A percentile compares a stretch with the other conserved stretches of the same genome.
phyloP scores from a whole-genome alignment of 495 filamentous ascomycete species.

The Lasiosphaeria miniovina region DNA sequence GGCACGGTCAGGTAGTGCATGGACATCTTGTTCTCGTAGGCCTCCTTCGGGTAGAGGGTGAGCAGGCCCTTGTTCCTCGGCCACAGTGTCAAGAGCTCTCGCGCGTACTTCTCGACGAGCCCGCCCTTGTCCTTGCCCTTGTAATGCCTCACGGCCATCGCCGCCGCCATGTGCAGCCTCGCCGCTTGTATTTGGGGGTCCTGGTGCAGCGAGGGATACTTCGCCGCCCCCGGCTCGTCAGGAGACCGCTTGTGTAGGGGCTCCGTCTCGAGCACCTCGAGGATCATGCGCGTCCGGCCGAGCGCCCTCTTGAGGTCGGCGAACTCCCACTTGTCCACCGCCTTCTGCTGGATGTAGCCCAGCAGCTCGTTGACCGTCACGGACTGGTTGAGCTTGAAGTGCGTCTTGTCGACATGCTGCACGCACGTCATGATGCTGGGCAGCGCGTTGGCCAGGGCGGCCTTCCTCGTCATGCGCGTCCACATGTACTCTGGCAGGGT shows the following conservation, averaged over 20 bases:
- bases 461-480: slow-evolving; percentile 42
- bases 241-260: slow-evolving; percentile 33
- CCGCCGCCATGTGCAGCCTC: slow-evolving; percentile 40
- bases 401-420: slow-evolving; percentile 45
- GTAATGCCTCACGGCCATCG: slow-evolving; percentile 24
- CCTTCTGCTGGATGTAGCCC: slow-evolving; percentile 47
- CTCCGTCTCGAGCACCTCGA: slow-evolving; percentile 50
- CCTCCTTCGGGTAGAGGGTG: slow-evolving; percentile 29
- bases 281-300: slow-evolving; percentile 45
- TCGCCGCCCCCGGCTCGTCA: slow-evolving; percentile 2
- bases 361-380: slow-evolving; percentile 48
- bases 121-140: slow-evolving; percentile 25
- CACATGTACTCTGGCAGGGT: slow-evolving; percentile 28
- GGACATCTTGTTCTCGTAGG: slow-evolving; percentile 15
- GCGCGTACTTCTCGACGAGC: slow-evolving; percentile 32
- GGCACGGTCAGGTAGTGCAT: slow-evolving; percentile 28
- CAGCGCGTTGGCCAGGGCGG: slow-evolving; percentile 38
- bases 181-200: slow-evolving; percentile 40
- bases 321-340: slow-evolving; percentile 40
- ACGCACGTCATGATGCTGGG: slow-evolving; percentile 53
- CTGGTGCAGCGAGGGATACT: slow-evolving; percentile 24
- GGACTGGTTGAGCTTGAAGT: slow-evolving; percentile 44
- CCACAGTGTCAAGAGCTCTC: slow-evolving; percentile 37
- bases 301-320: slow-evolving; percentile 36
- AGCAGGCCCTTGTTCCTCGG: slow-evolving; percentile 29